Base-by-base conservation (phyloP, 176 grass and related monocot species). In the Oryza meyeriana region DNA sequence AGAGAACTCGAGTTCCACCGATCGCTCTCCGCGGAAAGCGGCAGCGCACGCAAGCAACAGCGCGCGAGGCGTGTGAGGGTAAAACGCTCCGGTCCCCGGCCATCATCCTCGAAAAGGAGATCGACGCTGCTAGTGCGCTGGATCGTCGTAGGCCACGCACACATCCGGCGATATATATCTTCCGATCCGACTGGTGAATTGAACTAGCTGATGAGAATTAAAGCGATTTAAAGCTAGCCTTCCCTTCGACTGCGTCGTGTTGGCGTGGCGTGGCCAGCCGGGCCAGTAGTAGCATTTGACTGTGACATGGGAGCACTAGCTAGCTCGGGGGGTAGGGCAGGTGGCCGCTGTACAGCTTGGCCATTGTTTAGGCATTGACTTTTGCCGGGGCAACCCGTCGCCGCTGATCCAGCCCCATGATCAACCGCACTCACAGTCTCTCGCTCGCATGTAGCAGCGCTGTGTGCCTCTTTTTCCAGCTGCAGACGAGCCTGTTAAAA, bases 351-450 rank as follows among this genome's bases (percentile, higher is more conserved):
- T 75, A 88, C 79, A 75, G 72, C 16, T 48, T 10, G 45, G 17
- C 27, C 76, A 66, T 87, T 74, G 45, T 61, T 66, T 64, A 8
- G 55, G 44, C 78, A 78, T 89, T 89, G 88, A 89, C 88, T 73
- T 61, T 44, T 14, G 71, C 40, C 55, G 64, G 63, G 69, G 10
- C 33, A 66, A 74, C 13, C 68, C 1, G 33, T 16, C 64, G n/a
- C 59, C 11, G 11, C 6, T 0, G 10, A 41, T 36, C 12, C 20
- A 59, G n/a, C 22, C 33, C 28, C 70, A 70, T 42, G 20, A 81
- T 70, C 38, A 14, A 35, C 4, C 10, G 6, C 81, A 52, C 71
- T 61, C 63, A 4, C 63, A 3, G 32, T 78, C 72, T 40, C 69
- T 50, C 2, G 11, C 76, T 64, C 65, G 83, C 75, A 44, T 0